phyloP scores from a whole-genome alignment of 2,329 filamentous ascomycete genomes.

The Calonectria pseudoturangicola region DNA sequence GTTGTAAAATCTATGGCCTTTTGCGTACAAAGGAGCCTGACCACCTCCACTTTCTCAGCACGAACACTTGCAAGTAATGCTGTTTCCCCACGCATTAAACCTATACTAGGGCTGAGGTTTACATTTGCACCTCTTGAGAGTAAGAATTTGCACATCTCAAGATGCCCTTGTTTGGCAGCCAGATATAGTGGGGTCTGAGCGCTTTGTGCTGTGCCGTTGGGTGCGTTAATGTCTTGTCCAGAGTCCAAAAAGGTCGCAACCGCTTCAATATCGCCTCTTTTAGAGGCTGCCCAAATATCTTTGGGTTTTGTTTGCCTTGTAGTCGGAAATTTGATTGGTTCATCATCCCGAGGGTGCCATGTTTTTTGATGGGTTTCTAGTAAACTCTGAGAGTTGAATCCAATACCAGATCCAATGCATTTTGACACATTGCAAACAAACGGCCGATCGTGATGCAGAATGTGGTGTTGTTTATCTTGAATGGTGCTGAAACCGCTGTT shows the following conservation, averaged over 20 bases:
- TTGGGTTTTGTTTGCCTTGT: neutral
- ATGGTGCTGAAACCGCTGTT: slow-evolving; percentile 6
- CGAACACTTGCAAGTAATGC: neutral
- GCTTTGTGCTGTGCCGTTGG: neutral
- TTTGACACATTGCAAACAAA: slow-evolving; percentile 24
- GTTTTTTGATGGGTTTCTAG: slow-evolving; percentile 21
- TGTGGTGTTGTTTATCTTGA: slow-evolving; percentile 24
- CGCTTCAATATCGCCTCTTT: neutral
- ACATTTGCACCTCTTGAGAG: neutral
- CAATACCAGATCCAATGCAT: slow-evolving; percentile 26
- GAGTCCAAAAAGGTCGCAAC: neutral
- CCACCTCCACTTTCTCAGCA: neutral
- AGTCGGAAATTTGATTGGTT: slow-evolving; percentile 10
- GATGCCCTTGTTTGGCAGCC: neutral
- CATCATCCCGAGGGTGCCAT: neutral
- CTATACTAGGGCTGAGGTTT: neutral
- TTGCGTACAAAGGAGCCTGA: neutral
- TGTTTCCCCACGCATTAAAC: neutral
- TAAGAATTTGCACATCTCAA: neutral
- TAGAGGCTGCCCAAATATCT: neutral
- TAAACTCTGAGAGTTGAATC: slow-evolving; percentile 9
- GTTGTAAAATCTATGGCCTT: too few relatives aligned
- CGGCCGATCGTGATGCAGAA: slow-evolving; percentile 32
- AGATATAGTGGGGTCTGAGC: neutral
- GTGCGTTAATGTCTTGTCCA: neutral